Base-by-base conservation (phyloP, 192 early-diverging fungal species). In the Chytriomyces confervae region DNA sequence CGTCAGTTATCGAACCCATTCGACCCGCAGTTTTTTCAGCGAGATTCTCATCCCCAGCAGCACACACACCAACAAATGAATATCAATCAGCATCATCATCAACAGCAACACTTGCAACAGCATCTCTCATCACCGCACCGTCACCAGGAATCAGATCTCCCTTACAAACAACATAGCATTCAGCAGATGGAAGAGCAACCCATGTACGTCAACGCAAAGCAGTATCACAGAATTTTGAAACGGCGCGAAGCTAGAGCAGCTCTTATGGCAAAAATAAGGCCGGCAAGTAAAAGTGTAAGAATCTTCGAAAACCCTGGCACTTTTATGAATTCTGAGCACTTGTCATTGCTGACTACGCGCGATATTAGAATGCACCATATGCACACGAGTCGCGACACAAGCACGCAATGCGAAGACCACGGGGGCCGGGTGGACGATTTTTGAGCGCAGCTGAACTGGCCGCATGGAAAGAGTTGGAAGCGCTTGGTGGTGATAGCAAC, bases 121-220 rank as follows among this genome's bases (percentile, higher is more conserved):
- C 36, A 36, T 36, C 36, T 36, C 36, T 57, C 16, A 13, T 20
- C 53, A 57, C 13, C 16, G 53, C 53, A 57, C 53, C 53, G 20
- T n/a, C 53, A 20, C 53, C 49, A 50, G 43, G 10, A 64, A 29
- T 23, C 74, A 7, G 20, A 16, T 57, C 53, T 36, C 36, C 36
- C 36, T 36, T 36, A 36, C 36, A 36, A 57, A 57, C 53, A 57
- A 57, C 0, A 13, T 20, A 57, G 13, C 3, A 13, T 3, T n/a
- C 53, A 13, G 3, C 53, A 69, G 9, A 48, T 70, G 47, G 76
- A 72, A 6, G 94, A 95, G 60, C 93, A 96, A 50, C 96, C 96
- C 5, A 85, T 98, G 46, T 98, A 96, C 82, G 98, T 99, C 46
- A 99, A 99, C 82, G 95, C 96, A 43, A 98, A 97, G 84, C 98